Conservation (phyloP, 192 early-diverging fungal species). For the Backusella tuberculispora region DNA sequence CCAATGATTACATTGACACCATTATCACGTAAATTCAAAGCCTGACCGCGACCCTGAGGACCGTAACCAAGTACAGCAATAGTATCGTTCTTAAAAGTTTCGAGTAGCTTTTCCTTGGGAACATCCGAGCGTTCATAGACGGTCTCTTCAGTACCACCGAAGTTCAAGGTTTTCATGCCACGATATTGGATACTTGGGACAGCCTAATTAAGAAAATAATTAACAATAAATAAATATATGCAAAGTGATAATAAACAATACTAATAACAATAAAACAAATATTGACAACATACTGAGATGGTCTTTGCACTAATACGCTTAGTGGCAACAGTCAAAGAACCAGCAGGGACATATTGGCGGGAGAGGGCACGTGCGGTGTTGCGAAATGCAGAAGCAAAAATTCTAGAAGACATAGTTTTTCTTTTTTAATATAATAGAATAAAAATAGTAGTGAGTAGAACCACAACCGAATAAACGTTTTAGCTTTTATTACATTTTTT, state of each 20-base stretch:
- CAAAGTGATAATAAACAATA: background rate
- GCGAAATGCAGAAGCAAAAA: background rate
- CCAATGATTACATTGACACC: constrained; percentile 94
- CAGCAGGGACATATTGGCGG: background rate
- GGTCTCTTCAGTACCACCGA: constrained; percentile 87
- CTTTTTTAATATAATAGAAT: background rate
- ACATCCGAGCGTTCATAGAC: constrained; percentile 94
- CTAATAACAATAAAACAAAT: background rate
- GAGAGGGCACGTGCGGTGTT: background rate
- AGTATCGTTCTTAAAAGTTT: constrained; percentile 89
- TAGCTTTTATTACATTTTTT: background rate
- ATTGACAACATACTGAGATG: background rate
- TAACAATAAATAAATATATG: background rate
- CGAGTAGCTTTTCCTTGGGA: constrained; percentile 84
- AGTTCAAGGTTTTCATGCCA: constrained; percentile 89
- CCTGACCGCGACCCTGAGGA: constrained; percentile 91
- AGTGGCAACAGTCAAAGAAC: background rate
- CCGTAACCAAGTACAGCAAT: constrained; percentile 94
- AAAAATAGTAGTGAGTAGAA: background rate
- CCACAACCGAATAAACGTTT: background rate
- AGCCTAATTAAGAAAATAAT: background rate
- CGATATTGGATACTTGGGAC: constrained; percentile 55
- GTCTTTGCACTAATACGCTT: background rate
- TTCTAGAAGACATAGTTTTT: background rate
- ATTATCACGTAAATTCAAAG: constrained; percentile 94